phyloP scores from a whole-genome alignment of 2,329 filamentous ascomycete species.

The Pestalotiopsis sp. region DNA sequence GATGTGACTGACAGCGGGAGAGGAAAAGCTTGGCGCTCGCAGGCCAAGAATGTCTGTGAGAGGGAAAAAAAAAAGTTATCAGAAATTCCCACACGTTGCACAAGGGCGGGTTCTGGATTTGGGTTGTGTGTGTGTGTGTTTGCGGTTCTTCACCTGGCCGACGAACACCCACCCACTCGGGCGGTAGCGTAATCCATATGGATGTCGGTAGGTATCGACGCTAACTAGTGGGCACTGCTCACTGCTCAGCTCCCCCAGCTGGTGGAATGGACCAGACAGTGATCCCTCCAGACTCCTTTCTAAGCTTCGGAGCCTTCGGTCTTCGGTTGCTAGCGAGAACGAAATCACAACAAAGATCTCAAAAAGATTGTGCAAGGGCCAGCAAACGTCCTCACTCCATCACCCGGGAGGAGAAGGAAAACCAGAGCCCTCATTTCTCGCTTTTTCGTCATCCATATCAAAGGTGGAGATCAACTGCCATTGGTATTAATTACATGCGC shows the following conservation, averaged over 20 bases:
- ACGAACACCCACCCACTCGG: no score
- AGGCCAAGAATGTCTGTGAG: slow-evolving; percentile 6
- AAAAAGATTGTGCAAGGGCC: neutral
- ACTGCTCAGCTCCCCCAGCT: neutral
- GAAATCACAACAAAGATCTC: neutral
- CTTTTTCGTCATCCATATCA: slow-evolving; percentile 1
- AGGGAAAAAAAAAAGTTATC: neutral
- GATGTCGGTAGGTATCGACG: neutral
- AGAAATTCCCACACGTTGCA: neutral
- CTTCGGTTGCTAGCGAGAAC: neutral
- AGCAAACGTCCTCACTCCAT: neutral
- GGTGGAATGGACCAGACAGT: slow-evolving; percentile 1
- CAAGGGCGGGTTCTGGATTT: neutral
- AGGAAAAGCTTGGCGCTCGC: slow-evolving; percentile 2
- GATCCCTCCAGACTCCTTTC: neutral
- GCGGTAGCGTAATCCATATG: neutral
- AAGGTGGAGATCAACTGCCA: slow-evolving; percentile 1
- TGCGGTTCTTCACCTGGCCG: no score
- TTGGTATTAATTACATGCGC: neutral
- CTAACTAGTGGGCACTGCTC: neutral
- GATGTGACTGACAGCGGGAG: neutral
- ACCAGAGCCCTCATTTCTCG: neutral
- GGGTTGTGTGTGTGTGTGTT: no score
- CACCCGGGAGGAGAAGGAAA: neutral
- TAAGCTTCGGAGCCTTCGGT: neutral